Percentiles rank a stretch among this genome's conserved stretches.
Conservation (phyloP, 371 early-diverging fungal genomes). For the Coemansia sp. region DNA sequence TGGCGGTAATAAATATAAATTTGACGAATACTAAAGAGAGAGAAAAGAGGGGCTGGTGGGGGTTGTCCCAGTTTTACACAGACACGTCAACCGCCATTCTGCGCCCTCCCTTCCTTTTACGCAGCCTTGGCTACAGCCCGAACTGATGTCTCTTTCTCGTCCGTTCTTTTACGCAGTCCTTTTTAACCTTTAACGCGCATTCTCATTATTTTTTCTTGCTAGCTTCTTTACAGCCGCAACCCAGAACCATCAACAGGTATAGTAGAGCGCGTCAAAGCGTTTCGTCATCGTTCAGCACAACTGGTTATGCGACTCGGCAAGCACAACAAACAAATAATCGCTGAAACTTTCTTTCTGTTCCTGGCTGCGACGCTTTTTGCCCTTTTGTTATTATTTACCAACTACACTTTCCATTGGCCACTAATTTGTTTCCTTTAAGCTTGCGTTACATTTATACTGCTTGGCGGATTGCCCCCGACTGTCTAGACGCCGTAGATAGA, state of each 20-base stretch:
- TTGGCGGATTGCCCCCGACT: background rate
- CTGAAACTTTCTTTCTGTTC: background rate
- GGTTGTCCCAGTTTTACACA: background rate
- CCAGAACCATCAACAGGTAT: background rate
- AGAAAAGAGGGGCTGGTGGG: background rate
- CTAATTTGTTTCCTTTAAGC: slow-evolving; percentile 4
- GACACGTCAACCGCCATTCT: background rate
- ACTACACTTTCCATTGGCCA: background rate
- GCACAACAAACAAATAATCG: background rate
- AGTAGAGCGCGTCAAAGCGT: background rate
- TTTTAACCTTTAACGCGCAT: background rate
- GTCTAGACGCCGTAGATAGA: slow-evolving; percentile 5
- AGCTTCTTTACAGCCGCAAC: background rate
- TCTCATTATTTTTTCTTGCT: background rate
- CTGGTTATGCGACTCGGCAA: background rate
- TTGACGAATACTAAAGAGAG: background rate
- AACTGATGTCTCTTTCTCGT: background rate
- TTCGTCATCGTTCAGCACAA: background rate
- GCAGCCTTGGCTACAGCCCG: background rate
- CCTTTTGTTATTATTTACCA: background rate
- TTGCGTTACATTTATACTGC: background rate
- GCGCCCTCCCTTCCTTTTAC: background rate
- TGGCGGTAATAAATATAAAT: background rate
- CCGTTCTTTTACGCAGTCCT: background rate
- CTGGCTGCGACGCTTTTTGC: background rate